Evolutionary conservation across 208 protist species (phyloP).

Genomic region (Trypanosoma platydactyli): DNA sequence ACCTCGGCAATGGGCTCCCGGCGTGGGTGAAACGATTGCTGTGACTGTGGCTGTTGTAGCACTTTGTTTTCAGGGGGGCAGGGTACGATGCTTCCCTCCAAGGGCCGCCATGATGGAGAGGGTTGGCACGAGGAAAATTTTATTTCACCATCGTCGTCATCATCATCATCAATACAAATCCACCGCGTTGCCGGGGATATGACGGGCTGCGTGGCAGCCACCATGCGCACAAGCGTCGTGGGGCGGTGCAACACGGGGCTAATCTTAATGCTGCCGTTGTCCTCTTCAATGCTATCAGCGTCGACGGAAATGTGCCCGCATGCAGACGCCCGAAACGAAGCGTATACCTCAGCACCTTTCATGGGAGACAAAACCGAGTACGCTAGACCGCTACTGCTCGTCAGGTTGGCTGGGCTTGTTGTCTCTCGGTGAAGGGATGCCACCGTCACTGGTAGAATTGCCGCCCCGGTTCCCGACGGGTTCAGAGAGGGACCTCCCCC

Average conservation of each 20-base stretch:
- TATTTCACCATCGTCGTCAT: constrained; percentile 44
- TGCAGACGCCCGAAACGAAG: no score
- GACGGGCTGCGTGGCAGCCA: constrained; percentile 52
- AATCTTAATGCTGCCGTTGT: constrained; percentile 8
- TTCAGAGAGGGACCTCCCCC: not conserved
- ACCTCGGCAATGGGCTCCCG: constrained; percentile 46
- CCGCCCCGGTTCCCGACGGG: not conserved
- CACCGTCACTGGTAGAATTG: not conserved
- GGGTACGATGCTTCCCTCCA: not conserved
- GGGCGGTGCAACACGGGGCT: constrained; percentile 33
- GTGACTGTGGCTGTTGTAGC: not conserved
- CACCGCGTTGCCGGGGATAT: constrained; percentile 65
- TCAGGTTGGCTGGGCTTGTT: constrained; percentile 9
- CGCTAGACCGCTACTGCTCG: not conserved
- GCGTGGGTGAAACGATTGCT: constrained; percentile 7
- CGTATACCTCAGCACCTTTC: not conserved
- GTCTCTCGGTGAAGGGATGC: not conserved
- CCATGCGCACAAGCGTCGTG: constrained; percentile 53
- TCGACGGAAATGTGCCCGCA: not conserved
- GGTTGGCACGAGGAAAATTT: constrained; percentile 5
- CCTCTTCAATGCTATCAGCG: not conserved
- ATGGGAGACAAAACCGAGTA: constrained; percentile 5
- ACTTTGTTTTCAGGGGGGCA: no score
- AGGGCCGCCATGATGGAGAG: not conserved
- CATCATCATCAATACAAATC: constrained; percentile 74